Base-by-base conservation (phyloP, 345 rosid species). In the Abelmoschus esculentus region DNA sequence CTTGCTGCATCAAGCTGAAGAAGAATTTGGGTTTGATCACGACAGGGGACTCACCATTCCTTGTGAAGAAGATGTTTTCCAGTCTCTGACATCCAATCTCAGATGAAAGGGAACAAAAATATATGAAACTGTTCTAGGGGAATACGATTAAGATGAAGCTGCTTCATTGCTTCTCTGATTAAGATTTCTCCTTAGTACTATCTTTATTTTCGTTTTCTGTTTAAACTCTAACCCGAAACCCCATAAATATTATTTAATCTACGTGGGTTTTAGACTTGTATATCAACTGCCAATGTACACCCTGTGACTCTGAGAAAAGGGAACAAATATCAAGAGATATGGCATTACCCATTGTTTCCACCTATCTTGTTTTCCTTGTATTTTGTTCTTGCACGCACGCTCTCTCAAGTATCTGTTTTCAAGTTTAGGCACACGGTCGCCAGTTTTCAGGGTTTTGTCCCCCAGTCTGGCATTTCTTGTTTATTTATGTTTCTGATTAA, bases 211-310 rank as follows among this genome's bases (percentile, higher is more conserved):
- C n/a, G 58, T 44, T 42, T 22, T 69, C 57, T 44, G 19, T 13
- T 4, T 13, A 14, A 61, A 56, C 19, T 68, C 78, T 75, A 71
- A 73, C 76, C 69, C 72, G 0, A n/a, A 19, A 63, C 72, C 81
- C 79, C 80, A 67, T 29, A 17, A 46, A 47, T 36, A 53, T 63
- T 72, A 58, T 36, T 62, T 38, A 18, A 38, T 58, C 4, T 70
- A 46, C 77, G 18, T 58, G 80, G 77, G 71, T 79, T 65, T 65
- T 50, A 61, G 78, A 57, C 32, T 67, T 80, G 81, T 82, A 79
- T 70, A 74, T 71, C 73, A 49, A 49, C 53, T 49, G 5, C 18
- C 53, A 49, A 49, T 12, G 53, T 14, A 22, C 53, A 22, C 53
- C 17, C 80, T 74, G 75, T 68, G 76, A 66, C 26, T 22, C 26